Conservation (phyloP, 2,329 filamentous ascomycete genomes). For the Truncatella angustata region DNA sequence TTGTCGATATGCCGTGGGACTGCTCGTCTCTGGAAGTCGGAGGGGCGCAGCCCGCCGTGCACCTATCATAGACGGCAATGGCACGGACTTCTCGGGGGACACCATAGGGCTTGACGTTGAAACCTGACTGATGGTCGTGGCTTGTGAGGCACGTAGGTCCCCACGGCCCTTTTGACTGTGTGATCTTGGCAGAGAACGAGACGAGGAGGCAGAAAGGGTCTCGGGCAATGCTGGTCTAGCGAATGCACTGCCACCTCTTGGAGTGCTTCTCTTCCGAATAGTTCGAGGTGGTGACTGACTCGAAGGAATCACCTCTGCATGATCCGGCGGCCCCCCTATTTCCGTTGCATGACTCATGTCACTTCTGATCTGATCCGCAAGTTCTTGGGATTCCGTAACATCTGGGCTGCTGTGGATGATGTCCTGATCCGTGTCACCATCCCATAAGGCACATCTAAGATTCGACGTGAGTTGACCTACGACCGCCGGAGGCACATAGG, state of each 20-base stretch:
- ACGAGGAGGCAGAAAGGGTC: constrained; percentile 3
- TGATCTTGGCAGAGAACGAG: constrained; percentile 11
- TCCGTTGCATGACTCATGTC: constrained; percentile 42
- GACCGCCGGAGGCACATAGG: constrained; percentile 55
- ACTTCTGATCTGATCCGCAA: constrained; percentile 49
- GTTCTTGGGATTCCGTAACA: constrained; percentile 47
- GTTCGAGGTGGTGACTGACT: constrained; percentile 26
- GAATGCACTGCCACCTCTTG: neutral
- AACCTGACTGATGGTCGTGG: constrained; percentile 38
- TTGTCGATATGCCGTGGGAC: constrained; percentile 15
- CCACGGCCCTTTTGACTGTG: constrained; percentile 14
- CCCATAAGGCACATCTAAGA: constrained; percentile 50
- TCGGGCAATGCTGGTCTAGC: constrained; percentile 10
- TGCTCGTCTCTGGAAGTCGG: constrained; percentile 15
- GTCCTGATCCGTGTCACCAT: constrained; percentile 22
- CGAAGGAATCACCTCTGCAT: constrained; percentile 29
- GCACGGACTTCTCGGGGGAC: constrained; percentile 27
- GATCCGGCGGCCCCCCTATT: constrained; percentile 20
- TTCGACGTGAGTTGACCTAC: constrained; percentile 59
- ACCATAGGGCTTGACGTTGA: constrained; percentile 25
- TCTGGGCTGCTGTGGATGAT: constrained; percentile 12
- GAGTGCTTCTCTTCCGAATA: constrained; percentile 9
- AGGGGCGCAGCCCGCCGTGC: constrained; percentile 15
- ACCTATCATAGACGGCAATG: constrained; percentile 16
- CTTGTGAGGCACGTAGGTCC: constrained; percentile 38